phyloP scores from a whole-genome alignment of 805 yeast species.

The Ogataea paradorogensis region DNA sequence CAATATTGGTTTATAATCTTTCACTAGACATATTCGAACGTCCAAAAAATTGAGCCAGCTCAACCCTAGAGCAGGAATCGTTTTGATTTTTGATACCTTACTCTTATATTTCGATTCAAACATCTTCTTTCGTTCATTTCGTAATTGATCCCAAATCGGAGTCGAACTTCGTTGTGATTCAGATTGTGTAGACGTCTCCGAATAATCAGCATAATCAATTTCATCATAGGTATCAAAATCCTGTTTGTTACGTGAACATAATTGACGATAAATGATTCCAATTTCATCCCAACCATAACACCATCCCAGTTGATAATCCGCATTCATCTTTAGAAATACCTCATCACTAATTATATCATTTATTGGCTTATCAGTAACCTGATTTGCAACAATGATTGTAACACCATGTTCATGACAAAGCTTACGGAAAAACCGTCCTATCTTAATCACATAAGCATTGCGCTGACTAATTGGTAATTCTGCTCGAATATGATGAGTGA shows the following conservation, averaged over 20 bases:
- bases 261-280: constrained; percentile 31
- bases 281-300: constrained; percentile 68
- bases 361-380: constrained; percentile 64
- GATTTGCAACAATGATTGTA: constrained; percentile 74
- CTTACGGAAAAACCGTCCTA: constrained; percentile 46
- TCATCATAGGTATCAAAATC: constrained; percentile 23
- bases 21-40: constrained; percentile 46
- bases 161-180: constrained; percentile 10
- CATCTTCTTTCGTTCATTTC: constrained; percentile 26
- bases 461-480: constrained; percentile 48
- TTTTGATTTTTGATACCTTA: constrained; percentile 30
- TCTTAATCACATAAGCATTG: constrained; percentile 39
- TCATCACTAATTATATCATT: constrained; percentile 32
- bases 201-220: constrained; percentile 13
- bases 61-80: constrained; percentile 54
- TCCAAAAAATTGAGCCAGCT: constrained; percentile 52
- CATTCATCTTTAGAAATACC: constrained; percentile 37
- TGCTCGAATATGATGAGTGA: constrained; percentile 75
- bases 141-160: constrained; percentile 26
- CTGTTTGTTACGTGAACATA: constrained; percentile 18
- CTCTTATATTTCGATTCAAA: constrained; percentile 34
- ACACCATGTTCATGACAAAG: constrained; percentile 47
- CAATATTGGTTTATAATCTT: constrained; percentile 40
- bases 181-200: not conserved
- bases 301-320: constrained; percentile 70